Conservation (phyloP, 1,284 basidiomycete genomes). For the Kalmanozyma brasiliensis region DNA sequence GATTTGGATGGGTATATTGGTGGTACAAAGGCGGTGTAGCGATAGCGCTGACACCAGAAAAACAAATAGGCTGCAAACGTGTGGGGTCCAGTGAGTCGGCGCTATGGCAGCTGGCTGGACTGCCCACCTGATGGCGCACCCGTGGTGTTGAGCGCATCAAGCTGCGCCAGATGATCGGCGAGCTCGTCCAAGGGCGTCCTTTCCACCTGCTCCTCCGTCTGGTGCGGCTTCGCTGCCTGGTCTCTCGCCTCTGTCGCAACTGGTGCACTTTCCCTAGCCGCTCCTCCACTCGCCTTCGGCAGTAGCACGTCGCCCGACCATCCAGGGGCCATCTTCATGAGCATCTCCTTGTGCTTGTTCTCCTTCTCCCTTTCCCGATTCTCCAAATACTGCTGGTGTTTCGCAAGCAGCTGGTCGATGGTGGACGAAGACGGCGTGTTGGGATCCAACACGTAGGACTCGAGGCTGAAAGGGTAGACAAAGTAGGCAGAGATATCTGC, state of each 20-base stretch:
- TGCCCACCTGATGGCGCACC: neutral
- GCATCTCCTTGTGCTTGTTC: constrained; percentile 14
- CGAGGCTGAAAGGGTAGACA: constrained; percentile 60
- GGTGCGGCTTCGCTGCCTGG: neutral
- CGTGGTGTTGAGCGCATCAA: constrained; percentile 21
- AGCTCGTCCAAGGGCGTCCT: constrained; percentile 45
- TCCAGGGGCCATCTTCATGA: constrained; percentile 38
- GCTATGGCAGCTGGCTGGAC: neutral
- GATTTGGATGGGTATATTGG: too few species aligned
- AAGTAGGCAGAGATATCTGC: constrained; percentile 57
- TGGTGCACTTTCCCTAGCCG: neutral
- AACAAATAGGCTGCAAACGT: too few species aligned
- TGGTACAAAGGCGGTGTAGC: neutral
- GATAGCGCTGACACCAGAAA: too few species aligned
- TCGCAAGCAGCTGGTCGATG: constrained; percentile 25
- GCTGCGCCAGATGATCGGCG: constrained; percentile 45
- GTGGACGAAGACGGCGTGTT: constrained; percentile 34
- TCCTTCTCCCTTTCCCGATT: constrained; percentile 22
- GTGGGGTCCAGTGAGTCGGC: too few species aligned
- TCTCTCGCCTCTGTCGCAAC: neutral
- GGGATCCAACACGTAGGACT: constrained; percentile 52
- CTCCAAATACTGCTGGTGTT: constrained; percentile 32
- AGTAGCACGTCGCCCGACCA: constrained; percentile 28
- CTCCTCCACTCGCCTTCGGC: constrained; percentile 14
- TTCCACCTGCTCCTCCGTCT: constrained; percentile 13